phyloP scores from a whole-genome alignment of 176 grass and related monocot genomes.

The Musa acuminata region DNA sequence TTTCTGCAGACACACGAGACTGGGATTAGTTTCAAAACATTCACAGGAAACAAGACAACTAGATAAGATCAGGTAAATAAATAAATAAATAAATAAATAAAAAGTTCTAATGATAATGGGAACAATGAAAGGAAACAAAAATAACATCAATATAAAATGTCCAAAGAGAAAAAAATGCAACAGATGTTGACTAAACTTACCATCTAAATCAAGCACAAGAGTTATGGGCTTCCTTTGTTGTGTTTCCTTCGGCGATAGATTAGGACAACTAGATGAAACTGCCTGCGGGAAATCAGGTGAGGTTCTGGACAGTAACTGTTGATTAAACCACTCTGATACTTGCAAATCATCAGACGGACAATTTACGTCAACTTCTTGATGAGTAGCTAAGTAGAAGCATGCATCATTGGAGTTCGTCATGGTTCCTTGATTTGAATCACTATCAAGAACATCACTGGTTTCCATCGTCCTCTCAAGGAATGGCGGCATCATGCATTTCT shows the following conservation, averaged over 20 bases:
- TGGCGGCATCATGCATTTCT: slow-evolving; percentile 49
- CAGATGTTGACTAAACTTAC: slow-evolving; percentile 29
- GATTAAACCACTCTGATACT: slow-evolving; percentile 51
- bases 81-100: neutral
- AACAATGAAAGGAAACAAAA: neutral
- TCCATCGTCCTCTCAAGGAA: slow-evolving; percentile 48
- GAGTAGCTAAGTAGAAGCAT: slow-evolving; percentile 31
- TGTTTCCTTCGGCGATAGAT: slow-evolving; percentile 18
- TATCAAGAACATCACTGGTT: slow-evolving; percentile 20
- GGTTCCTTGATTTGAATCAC: slow-evolving; percentile 11
- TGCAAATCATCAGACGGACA: slow-evolving; percentile 22
- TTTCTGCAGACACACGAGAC: slow-evolving; percentile 58
- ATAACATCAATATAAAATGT: slow-evolving; percentile 1
- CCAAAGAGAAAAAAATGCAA: neutral
- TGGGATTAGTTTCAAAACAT: slow-evolving; percentile 12
- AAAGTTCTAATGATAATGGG: neutral
- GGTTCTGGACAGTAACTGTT: slow-evolving; percentile 40
- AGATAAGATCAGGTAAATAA: neutral
- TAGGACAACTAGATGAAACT: slow-evolving; percentile 28
- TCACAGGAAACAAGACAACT: neutral
- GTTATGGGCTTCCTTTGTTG: slow-evolving; percentile 49
- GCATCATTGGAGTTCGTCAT: slow-evolving; percentile 47
- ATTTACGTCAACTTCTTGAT: slow-evolving; percentile 39
- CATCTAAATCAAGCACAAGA: slow-evolving; percentile 99
- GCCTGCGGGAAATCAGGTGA: slow-evolving; percentile 67